Evolutionary conservation across 345 rosid species (phyloP).

Genomic region (Physaria fendleri): DNA sequence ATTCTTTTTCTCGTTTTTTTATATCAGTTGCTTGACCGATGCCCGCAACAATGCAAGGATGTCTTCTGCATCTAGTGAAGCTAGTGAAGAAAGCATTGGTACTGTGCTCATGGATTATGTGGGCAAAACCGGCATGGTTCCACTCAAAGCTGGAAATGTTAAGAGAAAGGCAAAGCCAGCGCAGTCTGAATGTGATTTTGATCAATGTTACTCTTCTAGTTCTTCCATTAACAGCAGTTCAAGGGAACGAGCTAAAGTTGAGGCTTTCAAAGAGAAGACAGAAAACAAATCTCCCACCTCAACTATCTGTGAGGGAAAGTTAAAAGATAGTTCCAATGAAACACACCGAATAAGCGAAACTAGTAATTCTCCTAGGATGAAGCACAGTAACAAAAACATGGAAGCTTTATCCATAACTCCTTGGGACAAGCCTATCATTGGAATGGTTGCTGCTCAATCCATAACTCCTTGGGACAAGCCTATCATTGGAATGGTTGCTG

Average conservation of each 20-base stretch:
- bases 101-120: slow-evolving; percentile 23
- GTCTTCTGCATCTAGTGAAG: slow-evolving; percentile 37
- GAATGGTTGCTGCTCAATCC: slow-evolving; percentile 88
- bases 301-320: slow-evolving; percentile 14
- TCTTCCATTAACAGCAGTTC: slow-evolving; percentile 32
- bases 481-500: slow-evolving; percentile 82
- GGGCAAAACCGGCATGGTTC: not conserved
- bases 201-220: slow-evolving; percentile 34
- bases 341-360: slow-evolving; percentile 35
- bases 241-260: slow-evolving; percentile 22
- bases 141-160: slow-evolving; percentile 30
- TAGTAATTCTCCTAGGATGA: slow-evolving; percentile 47
- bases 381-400: slow-evolving; percentile 29
- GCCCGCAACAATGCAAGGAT: slow-evolving; percentile 25
- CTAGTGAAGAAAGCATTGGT: slow-evolving; percentile 28
- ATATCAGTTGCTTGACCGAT: slow-evolving; percentile 46
- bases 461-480: slow-evolving; percentile 76
- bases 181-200: slow-evolving; percentile 46
- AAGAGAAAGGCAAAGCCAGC: slow-evolving; percentile 47
- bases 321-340: slow-evolving; percentile 23
- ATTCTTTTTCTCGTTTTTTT: not conserved
- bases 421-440: slow-evolving; percentile 81
- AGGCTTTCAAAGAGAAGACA: slow-evolving; percentile 30
- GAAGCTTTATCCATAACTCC: slow-evolving; percentile 35
- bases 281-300: slow-evolving; percentile 33